Conservation (phyloP, 2,329 filamentous ascomycete species). For the Ceratocystis eucalypticola region DNA sequence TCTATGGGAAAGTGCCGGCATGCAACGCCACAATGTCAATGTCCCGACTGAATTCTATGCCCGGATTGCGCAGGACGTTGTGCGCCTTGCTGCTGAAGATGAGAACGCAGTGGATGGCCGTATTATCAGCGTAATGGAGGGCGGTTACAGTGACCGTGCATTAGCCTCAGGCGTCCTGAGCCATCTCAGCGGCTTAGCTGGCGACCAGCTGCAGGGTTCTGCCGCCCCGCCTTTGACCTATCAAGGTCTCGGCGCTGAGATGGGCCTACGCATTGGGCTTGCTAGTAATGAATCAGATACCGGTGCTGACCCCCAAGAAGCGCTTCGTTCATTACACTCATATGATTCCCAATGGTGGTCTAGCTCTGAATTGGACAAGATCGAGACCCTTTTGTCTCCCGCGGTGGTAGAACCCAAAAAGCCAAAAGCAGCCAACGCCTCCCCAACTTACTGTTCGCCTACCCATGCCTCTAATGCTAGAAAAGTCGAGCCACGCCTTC, state of each 20-base stretch:
- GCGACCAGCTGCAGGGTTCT: constrained; percentile 32
- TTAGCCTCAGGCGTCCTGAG: constrained; percentile 78
- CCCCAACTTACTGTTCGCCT: constrained; percentile 69
- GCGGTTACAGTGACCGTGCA: constrained; percentile 88
- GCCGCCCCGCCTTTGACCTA: constrained; percentile 13
- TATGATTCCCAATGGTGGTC: constrained; percentile 66
- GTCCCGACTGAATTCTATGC: constrained; percentile 97
- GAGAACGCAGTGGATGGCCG: constrained; percentile 66
- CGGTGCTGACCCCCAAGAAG: constrained; percentile 14
- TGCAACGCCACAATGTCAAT: constrained; percentile 93
- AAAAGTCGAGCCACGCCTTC: constrained; percentile 54
- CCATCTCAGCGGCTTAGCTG: constrained; percentile 71
- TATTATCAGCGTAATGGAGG: constrained; percentile 86
- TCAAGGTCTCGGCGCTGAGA: constrained; percentile 42
- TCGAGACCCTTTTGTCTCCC: constrained; percentile 49
- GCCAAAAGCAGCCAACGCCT: constrained; percentile 36
- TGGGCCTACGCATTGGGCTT: constrained; percentile 38
- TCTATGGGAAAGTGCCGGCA: constrained; percentile 80
- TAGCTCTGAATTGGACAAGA: constrained; percentile 46
- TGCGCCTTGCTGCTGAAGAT: constrained; percentile 67
- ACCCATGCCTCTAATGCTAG: constrained; percentile 81
- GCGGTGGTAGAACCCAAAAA: constrained; percentile 37
- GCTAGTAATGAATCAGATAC: constrained; percentile 4
- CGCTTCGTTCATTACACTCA: constrained; percentile 26
- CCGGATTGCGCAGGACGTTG: constrained; percentile 72